Evolutionary conservation across 768 basidiomycete species (phyloP), one percentile per base, ranked within the genome.

Genomic region (Mycena amicta): DNA sequence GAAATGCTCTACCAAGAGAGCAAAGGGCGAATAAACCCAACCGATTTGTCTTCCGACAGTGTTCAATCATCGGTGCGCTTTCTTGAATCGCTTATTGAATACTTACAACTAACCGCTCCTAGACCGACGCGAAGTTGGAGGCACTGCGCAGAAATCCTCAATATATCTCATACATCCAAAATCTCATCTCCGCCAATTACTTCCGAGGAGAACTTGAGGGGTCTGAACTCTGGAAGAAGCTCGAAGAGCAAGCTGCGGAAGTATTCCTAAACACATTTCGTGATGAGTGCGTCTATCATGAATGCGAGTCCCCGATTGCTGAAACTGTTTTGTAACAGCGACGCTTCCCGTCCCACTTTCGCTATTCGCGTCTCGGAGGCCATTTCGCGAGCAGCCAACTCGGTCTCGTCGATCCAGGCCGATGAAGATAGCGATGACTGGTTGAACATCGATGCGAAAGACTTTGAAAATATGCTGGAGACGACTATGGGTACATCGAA

Each of bases 1-100:
- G 97, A 99, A 76, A 99, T 98, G 82, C 81, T 97, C 39, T 98
- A 91, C 70, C 88, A 91, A 69, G 94, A 94, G 69, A 89, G 84
- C 57, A 88, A 90, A 71, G 76, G 81, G 47, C 83, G 84, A 40
- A 73, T 75, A 56, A 78, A 79, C 39, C 68, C 62, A 12, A 61
- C 74, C 20, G 75, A 70, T 50, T 63, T 68, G 43, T 67, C 74
- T 2, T 60, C 71, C 29, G 80, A 82, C 53, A 72, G 67, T 37
- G 61, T 73, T 4, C 66, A 68, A 20, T 77, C 82, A 46, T 83
- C 82, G n/a, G 87, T 89, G 66, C n/a, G n/a, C n/a, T n/a, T n/a
- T n/a, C n/a, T n/a, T n/a, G n/a, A n/a, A n/a, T n/a, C n/a, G n/a
- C n/a, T n/a, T n/a, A n/a, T n/a, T n/a, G n/a, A n/a, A n/a, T n/a